Conservation (phyloP, 2,329 filamentous ascomycete genomes). For the Cercospora berteroae region DNA sequence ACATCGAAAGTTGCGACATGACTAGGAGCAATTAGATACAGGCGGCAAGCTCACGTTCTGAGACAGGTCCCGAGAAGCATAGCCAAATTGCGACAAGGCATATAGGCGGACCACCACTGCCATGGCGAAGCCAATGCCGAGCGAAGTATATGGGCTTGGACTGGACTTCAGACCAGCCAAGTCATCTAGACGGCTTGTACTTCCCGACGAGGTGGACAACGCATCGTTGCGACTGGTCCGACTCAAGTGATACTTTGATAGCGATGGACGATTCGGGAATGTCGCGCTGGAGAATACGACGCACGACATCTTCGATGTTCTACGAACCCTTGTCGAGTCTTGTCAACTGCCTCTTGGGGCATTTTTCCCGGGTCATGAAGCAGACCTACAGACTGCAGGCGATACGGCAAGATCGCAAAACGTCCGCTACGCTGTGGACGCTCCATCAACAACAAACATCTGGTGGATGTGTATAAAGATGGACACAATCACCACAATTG, state of each 20-base stretch:
- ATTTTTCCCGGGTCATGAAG: not conserved
- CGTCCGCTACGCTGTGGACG: not conserved
- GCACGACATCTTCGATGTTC: not conserved
- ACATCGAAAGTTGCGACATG: not conserved
- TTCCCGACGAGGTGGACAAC: not conserved
- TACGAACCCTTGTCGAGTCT: not conserved
- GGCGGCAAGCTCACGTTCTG: not conserved
- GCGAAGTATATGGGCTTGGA: not conserved
- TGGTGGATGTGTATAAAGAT: not conserved
- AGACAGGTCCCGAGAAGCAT: not conserved
- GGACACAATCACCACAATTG: not conserved
- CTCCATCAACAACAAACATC: not conserved
- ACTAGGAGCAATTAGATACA: not conserved
- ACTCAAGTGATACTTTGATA: not conserved
- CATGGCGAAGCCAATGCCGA: not conserved
- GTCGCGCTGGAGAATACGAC: not conserved
- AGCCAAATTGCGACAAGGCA: not conserved
- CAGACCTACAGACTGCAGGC: not conserved
- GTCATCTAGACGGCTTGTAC: not conserved
- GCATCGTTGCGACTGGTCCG: not conserved
- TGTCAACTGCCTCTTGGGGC: constrained; percentile 1
- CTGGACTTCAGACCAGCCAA: not conserved
- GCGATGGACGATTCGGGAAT: not conserved
- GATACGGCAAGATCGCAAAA: not conserved
- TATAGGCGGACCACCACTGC: not conserved